Conservation (phyloP, 768 basidiomycete genomes). For the Trametes villosa region DNA sequence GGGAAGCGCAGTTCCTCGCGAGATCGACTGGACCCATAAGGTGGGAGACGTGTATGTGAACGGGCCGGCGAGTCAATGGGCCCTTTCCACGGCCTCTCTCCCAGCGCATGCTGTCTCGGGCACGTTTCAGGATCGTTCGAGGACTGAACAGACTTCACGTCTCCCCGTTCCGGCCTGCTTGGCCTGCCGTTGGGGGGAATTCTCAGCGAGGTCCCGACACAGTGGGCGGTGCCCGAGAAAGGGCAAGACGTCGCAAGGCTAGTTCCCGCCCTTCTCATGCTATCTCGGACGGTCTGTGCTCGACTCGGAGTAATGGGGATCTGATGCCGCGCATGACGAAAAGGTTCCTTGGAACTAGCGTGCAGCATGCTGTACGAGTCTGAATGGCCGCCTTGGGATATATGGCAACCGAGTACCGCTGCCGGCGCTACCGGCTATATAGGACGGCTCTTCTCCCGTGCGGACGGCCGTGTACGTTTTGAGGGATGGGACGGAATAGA, state of each 20-base stretch:
- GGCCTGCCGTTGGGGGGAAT: slow-evolving; percentile 23
- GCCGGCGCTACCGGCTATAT: slow-evolving; percentile 10
- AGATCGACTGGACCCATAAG: slow-evolving; percentile 23
- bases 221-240: slow-evolving; percentile 17
- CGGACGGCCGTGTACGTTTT: background rate
- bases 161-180: slow-evolving; percentile 25
- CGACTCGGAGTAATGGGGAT: slow-evolving; percentile 13
- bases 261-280: slow-evolving; percentile 14
- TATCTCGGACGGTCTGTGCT: slow-evolving; percentile 16
- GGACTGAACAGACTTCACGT: slow-evolving; percentile 23
- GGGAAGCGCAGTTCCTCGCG: slow-evolving; percentile 27
- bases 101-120: slow-evolving; percentile 23
- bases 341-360: slow-evolving; percentile 12
- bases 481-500: slow-evolving; percentile 15
- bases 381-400: slow-evolving; percentile 1
- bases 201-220: slow-evolving; percentile 22
- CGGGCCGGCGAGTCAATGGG: slow-evolving; percentile 20
- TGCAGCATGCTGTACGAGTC: slow-evolving; percentile 21
- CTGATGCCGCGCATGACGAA: slow-evolving; percentile 11
- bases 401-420: slow-evolving; percentile 14
- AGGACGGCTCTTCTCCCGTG: slow-evolving; percentile 15
- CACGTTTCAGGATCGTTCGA: slow-evolving; percentile 24
- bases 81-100: slow-evolving; percentile 23
- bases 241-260: slow-evolving; percentile 24
- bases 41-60: slow-evolving; percentile 20